Evolutionary conservation across 148 eudicot genomes (phyloP).

Genomic region (Vaccinium corymbosum): DNA sequence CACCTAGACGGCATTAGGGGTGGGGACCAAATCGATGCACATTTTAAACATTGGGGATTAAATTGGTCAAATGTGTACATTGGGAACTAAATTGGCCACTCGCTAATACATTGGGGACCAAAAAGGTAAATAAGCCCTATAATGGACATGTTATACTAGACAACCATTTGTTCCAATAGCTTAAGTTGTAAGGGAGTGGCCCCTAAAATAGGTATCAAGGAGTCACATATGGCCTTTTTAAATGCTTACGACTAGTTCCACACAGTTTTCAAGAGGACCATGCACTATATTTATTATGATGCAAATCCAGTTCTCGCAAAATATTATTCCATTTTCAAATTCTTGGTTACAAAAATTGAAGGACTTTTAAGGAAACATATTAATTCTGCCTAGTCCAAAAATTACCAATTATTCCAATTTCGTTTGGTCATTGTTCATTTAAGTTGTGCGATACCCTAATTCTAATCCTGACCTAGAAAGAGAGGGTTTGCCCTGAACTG

Average conservation of each 20-base stretch:
- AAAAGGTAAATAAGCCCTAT: too few species aligned
- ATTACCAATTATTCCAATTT: background rate
- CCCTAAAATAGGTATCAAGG: background rate
- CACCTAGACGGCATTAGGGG: too few species aligned
- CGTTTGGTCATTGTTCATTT: background rate
- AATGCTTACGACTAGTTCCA: background rate
- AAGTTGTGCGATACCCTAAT: background rate
- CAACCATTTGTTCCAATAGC: constrained; percentile 3
- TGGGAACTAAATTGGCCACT: too few species aligned
- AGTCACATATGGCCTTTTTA: background rate
- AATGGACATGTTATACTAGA: background rate
- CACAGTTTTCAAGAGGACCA: background rate
- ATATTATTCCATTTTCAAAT: background rate
- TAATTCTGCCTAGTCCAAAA: background rate
- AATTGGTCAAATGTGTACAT: too few species aligned
- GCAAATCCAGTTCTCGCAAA: background rate
- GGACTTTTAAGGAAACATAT: background rate
- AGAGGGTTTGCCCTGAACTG: background rate
- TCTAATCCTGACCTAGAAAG: background rate
- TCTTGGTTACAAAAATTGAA: background rate
- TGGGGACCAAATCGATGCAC: too few species aligned
- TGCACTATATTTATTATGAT: background rate
- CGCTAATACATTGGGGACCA: too few species aligned
- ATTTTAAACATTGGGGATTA: too few species aligned
- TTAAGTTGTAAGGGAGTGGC: background rate